Evolutionary conservation across 805 yeast species (phyloP), one percentile per base, ranked within the genome.

Genomic region (Nakazawaea populi): DNA sequence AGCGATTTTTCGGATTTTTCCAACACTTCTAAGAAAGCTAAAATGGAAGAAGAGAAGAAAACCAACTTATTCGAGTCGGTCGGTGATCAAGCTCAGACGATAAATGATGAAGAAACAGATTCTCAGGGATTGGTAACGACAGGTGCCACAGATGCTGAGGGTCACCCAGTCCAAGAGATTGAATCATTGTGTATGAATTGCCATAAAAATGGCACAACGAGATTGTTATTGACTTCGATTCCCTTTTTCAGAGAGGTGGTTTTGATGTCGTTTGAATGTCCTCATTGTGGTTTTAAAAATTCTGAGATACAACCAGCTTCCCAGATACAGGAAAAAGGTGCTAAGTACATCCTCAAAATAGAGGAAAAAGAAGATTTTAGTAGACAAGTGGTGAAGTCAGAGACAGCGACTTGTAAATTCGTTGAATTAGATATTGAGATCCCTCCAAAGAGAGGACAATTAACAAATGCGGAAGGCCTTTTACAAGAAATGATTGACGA

Each of bases 131-230:
- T 43, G 74, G 73, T 51, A 68, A 76, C 37, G 18, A 87, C 95
- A 0, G 96, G 94, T 27, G 92, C 91, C 28, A 71, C 71, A 4
- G 97, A 89, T 64, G 85, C 86, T 8, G 84, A 83, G 65, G 97
- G 97, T 4, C 94, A 89, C 58, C 96, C 97, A 1, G 96, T 94
- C 18, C 97, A 91, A 66, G 98, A 94, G 66, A 80, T 94, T 55
- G 92, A 92, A 64, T 89, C 97, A 7, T 71, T 94, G 39, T 94
- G 99, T 73, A 91, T 94, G 97, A 89, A 88, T 73, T 94, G 99
- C 69, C 87, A 84, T 55, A 73, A 92, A 57, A 77, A 81, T 52
- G 99, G 99, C 53, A 74, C 74, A 48, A 94, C 99, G 4, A 73
- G 95, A 57, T 67, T 94, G 65, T 73, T 94, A 42, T 73, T 94